Evolutionary conservation across 1,284 basidiomycete species (phyloP), one percentile per base, ranked within the genome.

Genomic region (Earliella scabrosa): DNA sequence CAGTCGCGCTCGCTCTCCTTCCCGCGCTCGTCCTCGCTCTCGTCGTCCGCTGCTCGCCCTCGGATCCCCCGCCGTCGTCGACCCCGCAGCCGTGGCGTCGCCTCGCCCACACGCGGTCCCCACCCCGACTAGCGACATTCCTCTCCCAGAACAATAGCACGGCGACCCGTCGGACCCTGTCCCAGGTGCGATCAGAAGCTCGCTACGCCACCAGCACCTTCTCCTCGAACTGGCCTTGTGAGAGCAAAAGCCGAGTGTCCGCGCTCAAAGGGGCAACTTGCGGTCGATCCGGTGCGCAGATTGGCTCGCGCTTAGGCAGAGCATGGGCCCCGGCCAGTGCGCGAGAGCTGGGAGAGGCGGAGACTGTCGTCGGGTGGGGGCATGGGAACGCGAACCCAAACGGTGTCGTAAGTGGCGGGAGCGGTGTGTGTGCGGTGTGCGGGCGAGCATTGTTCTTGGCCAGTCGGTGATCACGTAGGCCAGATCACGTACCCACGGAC

Each of bases 401-500:
- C 44, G 51, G 44, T 47, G 29, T 48, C 46, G 24, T 9, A n/a
- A 26, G 36, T 35, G 35, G 16, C 34, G 13, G n/a, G 39, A 21
- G 39, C 8, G 39, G 6, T n/a, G 8, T 38, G 35, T 9, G 39
- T 8, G 39, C 13, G 24, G 31, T 34, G 32, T 26, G 24, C 24
- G 35, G 24, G 27, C n/a, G 24, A 18, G 18, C 35, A 40, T n/a
- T 41, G 23, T 24, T 11, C 6, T 13, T 50, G 46, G 47, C 60
- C 27, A 36, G 31, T 48, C 59, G 64, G 56, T 54, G 60, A 60
- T 63, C 57, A 64, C 61, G 55, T 58, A 66, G 44, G 64, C 56
- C 62, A 64, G 64, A 68, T 69, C 66, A 65, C 64, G 68, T 67
- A 67, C 59, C 49, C 55, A 43, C 54, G 47, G 59, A 56, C 59